Percentiles rank a stretch among this genome's conserved stretches.
Evolutionary conservation across 345 rosid species (phyloP).

Genomic region (Turritis glabra): DNA sequence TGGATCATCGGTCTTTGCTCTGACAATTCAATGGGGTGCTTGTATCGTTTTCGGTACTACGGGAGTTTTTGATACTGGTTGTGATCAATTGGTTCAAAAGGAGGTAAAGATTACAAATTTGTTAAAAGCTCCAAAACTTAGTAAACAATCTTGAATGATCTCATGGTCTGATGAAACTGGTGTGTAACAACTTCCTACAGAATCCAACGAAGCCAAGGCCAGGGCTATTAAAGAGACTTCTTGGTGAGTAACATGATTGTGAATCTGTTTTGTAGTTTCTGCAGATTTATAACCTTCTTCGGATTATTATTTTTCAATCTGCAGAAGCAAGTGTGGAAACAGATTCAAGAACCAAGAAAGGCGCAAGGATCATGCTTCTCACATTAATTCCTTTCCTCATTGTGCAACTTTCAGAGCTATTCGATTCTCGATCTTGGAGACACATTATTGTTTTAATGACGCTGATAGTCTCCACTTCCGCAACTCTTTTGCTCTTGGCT

Average conservation of each 20-base stretch:
- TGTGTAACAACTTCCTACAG: neutral
- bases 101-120: neutral
- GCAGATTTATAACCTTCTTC: neutral
- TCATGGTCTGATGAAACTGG: neutral
- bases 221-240: neutral
- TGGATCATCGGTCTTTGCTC: neutral
- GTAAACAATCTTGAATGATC: neutral
- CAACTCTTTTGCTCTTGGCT: neutral
- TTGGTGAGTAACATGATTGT: neutral
- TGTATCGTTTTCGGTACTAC: neutral
- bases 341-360: conserved; percentile 4
- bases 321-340: neutral
- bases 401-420: neutral
- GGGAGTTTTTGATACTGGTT: neutral
- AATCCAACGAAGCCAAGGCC: neutral
- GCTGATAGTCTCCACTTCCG: neutral
- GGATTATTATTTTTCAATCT: neutral
- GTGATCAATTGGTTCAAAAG: neutral
- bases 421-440: neutral
- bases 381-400: conserved; percentile 3
- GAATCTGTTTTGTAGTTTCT: neutral
- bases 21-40: neutral
- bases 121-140: neutral
- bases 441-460: neutral
- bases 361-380: neutral